A percentile compares a stretch with the other conserved stretches of the same genome.
Conservation (phyloP, 805 yeast species). For the Candida nemodendra region DNA sequence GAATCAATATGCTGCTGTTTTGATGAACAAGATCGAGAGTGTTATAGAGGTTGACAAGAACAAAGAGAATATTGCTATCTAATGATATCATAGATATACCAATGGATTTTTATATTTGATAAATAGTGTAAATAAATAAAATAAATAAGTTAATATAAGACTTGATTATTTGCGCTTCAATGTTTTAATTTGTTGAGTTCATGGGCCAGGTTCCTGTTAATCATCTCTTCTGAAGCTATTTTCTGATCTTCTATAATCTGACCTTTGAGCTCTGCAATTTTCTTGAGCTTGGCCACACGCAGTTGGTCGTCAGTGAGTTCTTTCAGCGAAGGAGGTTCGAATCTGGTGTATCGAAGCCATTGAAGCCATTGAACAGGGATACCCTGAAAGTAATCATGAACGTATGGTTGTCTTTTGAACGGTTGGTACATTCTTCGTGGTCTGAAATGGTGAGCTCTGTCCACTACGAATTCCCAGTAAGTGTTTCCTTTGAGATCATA, state of each 20-base stretch:
- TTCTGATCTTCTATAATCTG: constrained; percentile 35
- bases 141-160: constrained; percentile 1
- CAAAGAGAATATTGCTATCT: constrained; percentile 17
- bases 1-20: constrained; percentile 13
- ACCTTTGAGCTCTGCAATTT: constrained; percentile 48
- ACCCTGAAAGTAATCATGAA: constrained; percentile 57
- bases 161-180: constrained; percentile 8
- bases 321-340: constrained; percentile 55
- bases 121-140: constrained; percentile 3
- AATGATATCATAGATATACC: background rate
- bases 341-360: constrained; percentile 71
- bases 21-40: constrained; percentile 10
- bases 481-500: constrained; percentile 84
- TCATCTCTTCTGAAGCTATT: constrained; percentile 14
- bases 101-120: background rate
- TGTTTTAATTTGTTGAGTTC: constrained; percentile 23
- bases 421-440: constrained; percentile 68
- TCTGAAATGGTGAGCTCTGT: constrained; percentile 38
- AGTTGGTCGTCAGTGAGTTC: constrained; percentile 60
- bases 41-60: constrained; percentile 6
- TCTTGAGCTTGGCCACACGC: constrained; percentile 52
- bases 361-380: constrained; percentile 76
- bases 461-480: constrained; percentile 75
- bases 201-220: constrained; percentile 22
- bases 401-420: constrained; percentile 41